Conservation (phyloP, 345 rosid species). For the Linum usitatissimum region DNA sequence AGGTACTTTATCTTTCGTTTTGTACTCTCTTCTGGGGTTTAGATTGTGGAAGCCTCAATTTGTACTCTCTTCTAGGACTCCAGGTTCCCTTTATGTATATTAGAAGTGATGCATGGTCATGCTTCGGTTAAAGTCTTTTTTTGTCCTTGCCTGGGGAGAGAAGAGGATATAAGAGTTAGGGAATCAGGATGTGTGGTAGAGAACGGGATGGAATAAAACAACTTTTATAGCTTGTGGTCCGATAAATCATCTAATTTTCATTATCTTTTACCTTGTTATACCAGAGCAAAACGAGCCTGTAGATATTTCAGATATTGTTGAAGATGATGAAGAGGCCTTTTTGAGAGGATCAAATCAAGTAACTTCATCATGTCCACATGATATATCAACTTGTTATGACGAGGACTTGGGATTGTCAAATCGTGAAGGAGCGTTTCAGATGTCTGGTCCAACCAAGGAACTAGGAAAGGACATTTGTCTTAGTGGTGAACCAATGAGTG, state of each 20-base stretch:
- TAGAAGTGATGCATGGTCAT: neutral
- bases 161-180: neutral
- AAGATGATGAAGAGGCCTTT: constrained; percentile 82
- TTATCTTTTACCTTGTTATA: constrained; percentile 16
- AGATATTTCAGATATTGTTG: constrained; percentile 57
- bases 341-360: constrained; percentile 44
- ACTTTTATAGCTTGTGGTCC: neutral
- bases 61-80: neutral
- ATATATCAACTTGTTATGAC: constrained; percentile 25
- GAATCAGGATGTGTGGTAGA: neutral
- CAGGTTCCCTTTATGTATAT: neutral
- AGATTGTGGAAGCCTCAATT: too few relatives aligned
- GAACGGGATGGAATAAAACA: neutral
- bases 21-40: neutral
- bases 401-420: constrained; percentile 29
- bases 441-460: constrained; percentile 27
- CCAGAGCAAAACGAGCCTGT: constrained; percentile 51
- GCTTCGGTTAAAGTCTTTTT: neutral
- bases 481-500: constrained; percentile 61
- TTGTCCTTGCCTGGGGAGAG: neutral
- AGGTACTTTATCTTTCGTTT: constrained; percentile 38
- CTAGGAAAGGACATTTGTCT: constrained; percentile 32
- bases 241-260: neutral
- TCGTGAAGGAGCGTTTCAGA: constrained; percentile 26
- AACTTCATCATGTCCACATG: constrained; percentile 34